A percentile compares a stretch with the other conserved stretches of the same genome.
Evolutionary conservation across 768 basidiomycete species (phyloP).

Genomic region (Lentinula aciculospora): DNA sequence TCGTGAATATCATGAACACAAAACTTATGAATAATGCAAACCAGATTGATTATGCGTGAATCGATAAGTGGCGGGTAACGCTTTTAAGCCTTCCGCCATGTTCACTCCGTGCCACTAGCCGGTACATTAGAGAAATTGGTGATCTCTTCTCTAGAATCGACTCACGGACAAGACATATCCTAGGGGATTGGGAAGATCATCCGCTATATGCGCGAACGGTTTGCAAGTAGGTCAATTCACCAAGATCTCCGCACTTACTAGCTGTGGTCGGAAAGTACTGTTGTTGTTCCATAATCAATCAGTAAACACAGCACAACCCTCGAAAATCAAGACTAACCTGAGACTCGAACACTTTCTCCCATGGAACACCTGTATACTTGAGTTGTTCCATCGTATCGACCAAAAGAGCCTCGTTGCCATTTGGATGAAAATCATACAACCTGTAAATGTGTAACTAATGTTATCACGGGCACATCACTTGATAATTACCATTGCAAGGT

Average conservation of each 20-base stretch:
- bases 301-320: background rate
- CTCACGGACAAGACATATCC: conserved; percentile 9
- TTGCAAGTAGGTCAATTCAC: background rate
- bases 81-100: conserved; percentile 53
- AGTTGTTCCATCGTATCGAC: conserved; percentile 7
- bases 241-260: background rate
- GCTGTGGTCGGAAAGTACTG: conserved; percentile 3
- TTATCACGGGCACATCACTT: background rate
- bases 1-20: background rate
- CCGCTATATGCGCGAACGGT: background rate
- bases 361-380: conserved; percentile 7
- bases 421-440: conserved; percentile 37
- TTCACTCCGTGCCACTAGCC: conserved; percentile 53
- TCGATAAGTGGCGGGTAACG: conserved; percentile 45
- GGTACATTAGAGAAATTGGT: background rate
- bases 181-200: conserved; percentile 5
- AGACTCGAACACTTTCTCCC: conserved; percentile 2
- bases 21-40: conserved; percentile 12
- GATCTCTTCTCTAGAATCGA: background rate
- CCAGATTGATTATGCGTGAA: conserved; percentile 55
- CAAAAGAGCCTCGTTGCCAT: conserved; percentile 3
- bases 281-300: background rate
- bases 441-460: conserved; percentile 17
- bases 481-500: conserved; percentile 42
- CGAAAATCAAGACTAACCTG: background rate